phyloP scores from a whole-genome alignment of 768 basidiomycete species.

The Trametes sanguinea region DNA sequence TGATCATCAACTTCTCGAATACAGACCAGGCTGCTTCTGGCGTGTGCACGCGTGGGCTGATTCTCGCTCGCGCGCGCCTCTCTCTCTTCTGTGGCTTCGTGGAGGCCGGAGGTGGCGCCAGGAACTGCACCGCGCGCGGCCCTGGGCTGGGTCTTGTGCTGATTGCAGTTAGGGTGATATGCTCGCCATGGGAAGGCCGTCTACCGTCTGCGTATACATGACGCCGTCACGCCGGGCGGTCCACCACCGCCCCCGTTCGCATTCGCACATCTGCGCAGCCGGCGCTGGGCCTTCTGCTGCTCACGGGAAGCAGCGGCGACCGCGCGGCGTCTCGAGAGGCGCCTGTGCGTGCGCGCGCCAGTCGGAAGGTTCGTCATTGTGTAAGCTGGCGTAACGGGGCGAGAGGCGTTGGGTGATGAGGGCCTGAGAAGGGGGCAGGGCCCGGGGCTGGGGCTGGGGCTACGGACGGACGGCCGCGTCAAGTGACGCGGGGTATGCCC shows the following conservation, averaged over 20 bases:
- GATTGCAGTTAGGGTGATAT: not conserved
- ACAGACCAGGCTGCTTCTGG: conserved; percentile 1
- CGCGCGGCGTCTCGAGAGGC: not conserved
- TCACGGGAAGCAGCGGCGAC: not conserved
- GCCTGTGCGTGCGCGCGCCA: not conserved
- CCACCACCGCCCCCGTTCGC: no score
- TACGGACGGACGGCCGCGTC: conserved; percentile 11
- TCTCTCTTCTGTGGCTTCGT: not conserved
- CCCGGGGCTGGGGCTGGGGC: no score
- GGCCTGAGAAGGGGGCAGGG: conserved; percentile 1
- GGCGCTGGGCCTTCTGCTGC: no score
- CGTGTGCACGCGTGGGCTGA: not conserved
- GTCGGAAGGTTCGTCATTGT: conserved; percentile 5
- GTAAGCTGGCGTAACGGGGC: not conserved
- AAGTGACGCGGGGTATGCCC: conserved; percentile 27
- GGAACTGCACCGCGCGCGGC: not conserved
- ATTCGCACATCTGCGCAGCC: no score
- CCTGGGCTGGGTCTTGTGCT: not conserved
- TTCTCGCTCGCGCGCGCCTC: not conserved
- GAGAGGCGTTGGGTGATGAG: no score
- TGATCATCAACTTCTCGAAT: conserved; percentile 21
- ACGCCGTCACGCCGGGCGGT: no score
- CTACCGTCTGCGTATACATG: no score
- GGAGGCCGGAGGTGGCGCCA: not conserved
- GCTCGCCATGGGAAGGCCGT: no score